These are phyloP conservation scores for Trichoderma asperelloides DNA, from an alignment of 495 filamentous ascomycete species.

Conservation along the genomic window DNA sequence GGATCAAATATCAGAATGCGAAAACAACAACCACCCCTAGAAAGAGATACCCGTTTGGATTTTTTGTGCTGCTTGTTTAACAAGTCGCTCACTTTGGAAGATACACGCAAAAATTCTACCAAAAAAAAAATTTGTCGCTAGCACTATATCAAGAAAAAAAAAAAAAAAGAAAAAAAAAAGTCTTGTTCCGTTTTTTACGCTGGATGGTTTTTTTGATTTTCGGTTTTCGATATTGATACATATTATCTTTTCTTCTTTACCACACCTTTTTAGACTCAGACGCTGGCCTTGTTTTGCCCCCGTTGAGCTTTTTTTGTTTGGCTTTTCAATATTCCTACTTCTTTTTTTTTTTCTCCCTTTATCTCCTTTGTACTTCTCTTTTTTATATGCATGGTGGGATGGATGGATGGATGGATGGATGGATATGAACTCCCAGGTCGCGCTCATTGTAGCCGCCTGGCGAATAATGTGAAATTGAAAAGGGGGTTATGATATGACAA, in stretches of 20 bases:
- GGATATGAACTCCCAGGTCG: neutral
- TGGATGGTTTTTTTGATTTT: neutral
- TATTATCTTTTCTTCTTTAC: neutral
- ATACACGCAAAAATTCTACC: neutral
- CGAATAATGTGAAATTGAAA: neutral
- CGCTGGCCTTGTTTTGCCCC: neutral
- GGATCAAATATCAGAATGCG: neutral
- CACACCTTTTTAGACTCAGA: neutral
- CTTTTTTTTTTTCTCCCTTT: neutral
- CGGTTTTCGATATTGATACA: neutral
- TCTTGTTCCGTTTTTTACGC: neutral
- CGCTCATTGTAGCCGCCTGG: neutral
- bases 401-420: neutral
- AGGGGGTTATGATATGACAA: neutral
- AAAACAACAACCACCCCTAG: slow-evolving; percentile 1
- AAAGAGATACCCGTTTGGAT: slow-evolving; percentile 8
- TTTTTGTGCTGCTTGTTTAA: slow-evolving; percentile 1
- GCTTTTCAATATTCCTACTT: neutral
- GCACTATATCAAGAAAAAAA: neutral
- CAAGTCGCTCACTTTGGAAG: neutral
- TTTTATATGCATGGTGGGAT: neutral
- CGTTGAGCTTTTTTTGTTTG: neutral
- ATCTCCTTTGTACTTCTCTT: neutral
- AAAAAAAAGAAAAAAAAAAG: neutral
- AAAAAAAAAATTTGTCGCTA: neutral